phyloP scores from a whole-genome alignment of 2,329 filamentous ascomycete genomes.

The Hymenoscyphus albidus region DNA sequence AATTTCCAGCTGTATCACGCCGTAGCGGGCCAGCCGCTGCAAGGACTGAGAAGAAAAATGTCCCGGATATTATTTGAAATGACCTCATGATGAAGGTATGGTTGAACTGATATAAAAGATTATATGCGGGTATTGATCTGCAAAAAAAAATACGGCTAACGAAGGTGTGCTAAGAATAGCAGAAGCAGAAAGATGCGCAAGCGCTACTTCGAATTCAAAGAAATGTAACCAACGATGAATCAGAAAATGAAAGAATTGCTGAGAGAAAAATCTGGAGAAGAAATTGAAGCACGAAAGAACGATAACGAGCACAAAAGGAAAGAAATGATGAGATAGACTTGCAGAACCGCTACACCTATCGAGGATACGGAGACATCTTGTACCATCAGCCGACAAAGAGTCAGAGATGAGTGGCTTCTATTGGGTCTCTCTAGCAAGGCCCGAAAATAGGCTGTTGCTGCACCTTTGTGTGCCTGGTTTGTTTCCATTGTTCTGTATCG shows the following conservation, averaged over 20 bases:
- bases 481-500: not conserved
- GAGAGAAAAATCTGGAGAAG: conserved; percentile 1
- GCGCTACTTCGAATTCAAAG: not conserved
- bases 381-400: conserved; percentile 19
- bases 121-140: not conserved
- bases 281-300: conserved; percentile 7
- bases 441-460: conserved; percentile 13
- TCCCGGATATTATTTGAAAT: conserved; percentile 15
- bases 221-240: not conserved
- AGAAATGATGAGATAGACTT: conserved; percentile 11
- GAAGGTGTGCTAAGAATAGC: conserved; percentile 3
- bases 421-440: conserved; percentile 12
- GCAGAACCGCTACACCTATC: conserved; percentile 5
- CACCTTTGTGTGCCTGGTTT: conserved; percentile 9
- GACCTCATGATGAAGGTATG: conserved; percentile 19
- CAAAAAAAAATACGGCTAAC: conserved; percentile 1
- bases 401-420: conserved; percentile 18
- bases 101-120: not conserved
- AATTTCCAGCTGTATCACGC: conserved; percentile 14
- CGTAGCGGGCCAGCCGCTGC: conserved; percentile 26
- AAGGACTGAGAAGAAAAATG: conserved; percentile 17
- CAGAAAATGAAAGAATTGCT: not conserved
- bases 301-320: conserved; percentile 8
- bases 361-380: conserved; percentile 19
- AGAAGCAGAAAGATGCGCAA: conserved; percentile 1